Percentiles rank a stretch among this genome's conserved stretches.
Evolutionary conservation across 495 filamentous ascomycete species (phyloP).

Genomic region (Umbilicaria muhlenbergii): DNA sequence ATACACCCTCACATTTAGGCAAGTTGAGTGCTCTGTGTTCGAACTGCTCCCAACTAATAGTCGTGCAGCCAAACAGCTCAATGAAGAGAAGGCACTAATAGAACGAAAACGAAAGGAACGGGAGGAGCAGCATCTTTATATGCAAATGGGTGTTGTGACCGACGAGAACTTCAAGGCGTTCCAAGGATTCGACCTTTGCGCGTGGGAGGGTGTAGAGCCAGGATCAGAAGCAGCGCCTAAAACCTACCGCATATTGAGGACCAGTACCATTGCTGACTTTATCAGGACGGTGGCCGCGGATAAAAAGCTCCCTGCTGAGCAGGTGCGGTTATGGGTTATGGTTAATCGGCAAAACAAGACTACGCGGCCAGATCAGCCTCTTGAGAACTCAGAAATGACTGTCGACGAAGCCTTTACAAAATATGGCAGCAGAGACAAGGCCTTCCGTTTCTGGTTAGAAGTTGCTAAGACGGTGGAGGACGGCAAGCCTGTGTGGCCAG

Average conservation of each 20-base stretch:
- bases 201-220: constrained; percentile 49
- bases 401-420: constrained; percentile 65
- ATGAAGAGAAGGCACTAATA: constrained; percentile 61
- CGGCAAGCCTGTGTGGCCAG: constrained; percentile 54
- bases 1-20: constrained; percentile 75
- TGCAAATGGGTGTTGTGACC: constrained; percentile 63
- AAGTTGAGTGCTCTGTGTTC: constrained; percentile 15
- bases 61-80: constrained; percentile 44
- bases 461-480: constrained; percentile 49
- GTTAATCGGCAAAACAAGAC: constrained; percentile 98
- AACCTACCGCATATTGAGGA: constrained; percentile 51
- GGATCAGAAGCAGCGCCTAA: constrained; percentile 27
- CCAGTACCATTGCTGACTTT: constrained; percentile 61
- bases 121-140: constrained; percentile 87
- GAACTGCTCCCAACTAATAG: constrained; percentile 17
- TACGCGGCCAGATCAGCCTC: constrained; percentile 71
- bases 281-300: constrained; percentile 52
- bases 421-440: constrained; percentile 49
- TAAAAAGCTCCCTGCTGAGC: constrained; percentile 36
- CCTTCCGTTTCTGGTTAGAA: constrained; percentile 80
- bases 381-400: constrained; percentile 60
- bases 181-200: constrained; percentile 72
- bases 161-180: constrained; percentile 65
- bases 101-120: constrained; percentile 68
- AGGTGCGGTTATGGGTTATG: constrained; percentile 84